Percentiles rank a stretch among this genome's conserved stretches.
Evolutionary conservation across 108 stramenopile genomes (phyloP).

Genomic region (Cyclotella cryptica): DNA sequence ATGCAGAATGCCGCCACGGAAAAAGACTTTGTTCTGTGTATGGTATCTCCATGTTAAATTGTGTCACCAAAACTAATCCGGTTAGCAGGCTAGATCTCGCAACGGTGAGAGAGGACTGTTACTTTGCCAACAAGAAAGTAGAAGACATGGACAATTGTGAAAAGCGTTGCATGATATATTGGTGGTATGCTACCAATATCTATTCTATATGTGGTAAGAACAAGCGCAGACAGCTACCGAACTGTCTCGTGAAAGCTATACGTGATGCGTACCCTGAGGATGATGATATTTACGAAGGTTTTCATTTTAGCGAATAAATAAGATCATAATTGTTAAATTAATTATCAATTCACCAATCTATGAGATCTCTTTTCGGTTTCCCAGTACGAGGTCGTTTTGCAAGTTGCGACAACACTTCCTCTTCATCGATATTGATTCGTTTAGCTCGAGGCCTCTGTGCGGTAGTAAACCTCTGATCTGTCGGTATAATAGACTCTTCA

Average conservation of each 20-base stretch:
- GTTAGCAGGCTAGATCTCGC: neutral
- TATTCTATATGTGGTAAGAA: conserved; percentile 22
- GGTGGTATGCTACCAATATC: conserved; percentile 32
- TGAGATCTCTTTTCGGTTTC: neutral
- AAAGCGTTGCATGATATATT: conserved; percentile 23
- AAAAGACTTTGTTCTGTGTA: conserved; percentile 6
- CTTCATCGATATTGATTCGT: conserved; percentile 3
- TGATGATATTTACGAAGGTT: neutral
- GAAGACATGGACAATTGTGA: too few species aligned
- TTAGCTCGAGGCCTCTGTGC: too few species aligned
- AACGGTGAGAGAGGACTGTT: neutral
- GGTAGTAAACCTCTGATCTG: too few species aligned
- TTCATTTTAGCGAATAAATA: neutral
- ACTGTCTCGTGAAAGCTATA: conserved; percentile 5
- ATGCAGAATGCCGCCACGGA: too few species aligned
- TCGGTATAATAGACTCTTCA: too few species aligned
- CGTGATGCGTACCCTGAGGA: neutral
- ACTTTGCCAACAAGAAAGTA: neutral
- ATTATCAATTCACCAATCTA: neutral
- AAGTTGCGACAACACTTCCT: neutral
- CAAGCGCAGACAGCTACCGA: conserved; percentile 9
- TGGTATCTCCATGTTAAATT: neutral
- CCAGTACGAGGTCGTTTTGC: neutral
- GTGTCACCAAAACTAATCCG: neutral
- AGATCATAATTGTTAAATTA: neutral